These are phyloP conservation scores for Xylaria sp. DNA, from an alignment of 2,329 filamentous ascomycete genomes.

Conservation along the genomic window DNA sequence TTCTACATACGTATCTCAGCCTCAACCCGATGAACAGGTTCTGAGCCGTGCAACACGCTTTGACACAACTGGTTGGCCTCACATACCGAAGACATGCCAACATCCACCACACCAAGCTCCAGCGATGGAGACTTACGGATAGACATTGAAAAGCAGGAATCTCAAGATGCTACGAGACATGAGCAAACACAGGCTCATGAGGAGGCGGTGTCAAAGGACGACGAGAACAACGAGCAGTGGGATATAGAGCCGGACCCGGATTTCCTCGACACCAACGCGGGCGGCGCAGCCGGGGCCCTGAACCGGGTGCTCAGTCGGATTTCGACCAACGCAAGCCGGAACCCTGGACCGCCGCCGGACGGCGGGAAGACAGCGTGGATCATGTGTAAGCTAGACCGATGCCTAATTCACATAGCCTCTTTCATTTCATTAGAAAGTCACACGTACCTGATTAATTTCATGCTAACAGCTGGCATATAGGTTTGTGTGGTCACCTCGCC, in stretches of 20 bases:
- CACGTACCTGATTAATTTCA: not conserved
- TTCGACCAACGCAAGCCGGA: conserved; percentile 54
- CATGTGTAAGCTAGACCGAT: conserved; percentile 50
- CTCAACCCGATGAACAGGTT: not conserved
- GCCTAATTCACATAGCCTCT: conserved; percentile 34
- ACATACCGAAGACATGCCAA: conserved; percentile 35
- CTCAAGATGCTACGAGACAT: conserved; percentile 6
- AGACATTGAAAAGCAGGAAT: conserved; percentile 45
- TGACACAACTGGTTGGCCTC: not conserved
- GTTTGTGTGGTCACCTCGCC: conserved; percentile 56
- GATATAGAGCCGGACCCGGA: conserved; percentile 42
- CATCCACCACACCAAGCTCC: conserved; percentile 38
- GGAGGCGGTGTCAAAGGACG: conserved; percentile 8
- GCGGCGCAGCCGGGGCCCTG: conserved; percentile 47
- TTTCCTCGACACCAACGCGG: conserved; percentile 42
- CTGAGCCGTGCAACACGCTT: too few species aligned
- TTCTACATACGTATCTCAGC: not conserved
- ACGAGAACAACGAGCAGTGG: conserved; percentile 34
- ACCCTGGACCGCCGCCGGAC: conserved; percentile 62
- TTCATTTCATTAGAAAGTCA: not conserved
- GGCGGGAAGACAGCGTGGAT: conserved; percentile 62
- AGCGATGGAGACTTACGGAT: conserved; percentile 42
- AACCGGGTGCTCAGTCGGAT: conserved; percentile 56
- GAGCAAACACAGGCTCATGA: conserved; percentile 13
- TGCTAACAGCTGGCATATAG: conserved; percentile 41